phyloP scores from a whole-genome alignment of 352 stramenopile genomes.

The Globisporangium paddicum region DNA sequence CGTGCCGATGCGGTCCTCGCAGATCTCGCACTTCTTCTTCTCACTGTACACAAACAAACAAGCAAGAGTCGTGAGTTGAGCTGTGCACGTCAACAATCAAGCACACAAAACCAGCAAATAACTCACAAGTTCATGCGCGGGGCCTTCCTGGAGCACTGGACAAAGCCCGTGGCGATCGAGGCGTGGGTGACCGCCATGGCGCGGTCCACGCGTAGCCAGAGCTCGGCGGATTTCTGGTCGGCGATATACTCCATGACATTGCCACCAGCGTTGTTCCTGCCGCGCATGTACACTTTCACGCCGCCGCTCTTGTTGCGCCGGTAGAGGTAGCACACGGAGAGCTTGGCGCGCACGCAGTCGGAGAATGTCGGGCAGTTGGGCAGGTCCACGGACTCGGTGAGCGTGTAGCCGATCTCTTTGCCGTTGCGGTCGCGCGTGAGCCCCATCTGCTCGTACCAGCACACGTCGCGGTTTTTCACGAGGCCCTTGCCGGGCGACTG shows the following conservation, averaged over 20 bases:
- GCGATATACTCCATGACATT: slow-evolving; percentile 71
- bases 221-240: slow-evolving; percentile 66
- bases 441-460: slow-evolving; percentile 75
- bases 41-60: slow-evolving; percentile 10
- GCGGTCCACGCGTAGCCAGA: slow-evolving; percentile 64
- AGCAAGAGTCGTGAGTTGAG: neutral
- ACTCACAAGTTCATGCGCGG: slow-evolving; percentile 13
- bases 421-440: slow-evolving; percentile 61
- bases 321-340: slow-evolving; percentile 75
- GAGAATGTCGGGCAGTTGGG: slow-evolving; percentile 58
- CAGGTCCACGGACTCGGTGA: slow-evolving; percentile 72
- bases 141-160: slow-evolving; percentile 39
- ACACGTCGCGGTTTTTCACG: slow-evolving; percentile 76
- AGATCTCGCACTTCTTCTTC: slow-evolving; percentile 58
- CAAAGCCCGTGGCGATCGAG: slow-evolving; percentile 49
- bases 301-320: slow-evolving; percentile 68
- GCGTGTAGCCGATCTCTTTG: slow-evolving; percentile 78
- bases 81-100: slow-evolving; percentile 3
- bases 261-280: slow-evolving; percentile 61
- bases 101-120: slow-evolving; percentile 7
- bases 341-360: slow-evolving; percentile 61
- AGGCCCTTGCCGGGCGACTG: slow-evolving; percentile 60
- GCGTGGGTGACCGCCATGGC: slow-evolving; percentile 46
- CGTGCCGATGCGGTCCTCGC: slow-evolving; percentile 44
- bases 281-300: slow-evolving; percentile 75